Evolutionary conservation across 164 flowering plant genomes (phyloP), one percentile per base, ranked within the genome.

Genomic region (grape (Vitis vinifera)): DNA sequence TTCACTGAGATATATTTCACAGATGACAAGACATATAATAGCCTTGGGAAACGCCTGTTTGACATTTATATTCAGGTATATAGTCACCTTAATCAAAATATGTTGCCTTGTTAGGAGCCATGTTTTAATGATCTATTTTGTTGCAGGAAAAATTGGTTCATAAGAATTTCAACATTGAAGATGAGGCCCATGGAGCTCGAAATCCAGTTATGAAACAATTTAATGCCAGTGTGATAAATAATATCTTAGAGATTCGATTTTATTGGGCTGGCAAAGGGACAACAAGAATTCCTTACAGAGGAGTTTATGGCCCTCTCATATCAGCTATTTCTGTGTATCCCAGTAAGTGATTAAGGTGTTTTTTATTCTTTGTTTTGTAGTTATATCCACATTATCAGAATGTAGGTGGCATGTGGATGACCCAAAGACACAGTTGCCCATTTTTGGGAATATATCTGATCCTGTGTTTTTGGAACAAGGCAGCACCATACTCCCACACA

Each of bases 11-110:
- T 91, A 70, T 68, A 71, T 19, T 85, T 91, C 75, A 79, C 87
- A 44, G 72, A 84, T 70, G 87, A 79, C 66, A 64, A 59, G 44
- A 83, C 86, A 31, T 91, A 67, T 71, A 67, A n/a, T 29, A 87
- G 92, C 69, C 87, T 91, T 16, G 97, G 94, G 50, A 88, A 68
- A 70, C 90, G 94, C 13, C n/a, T 86, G 51, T 91, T 89, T 76
- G 89, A 90, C 72, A 73, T 91, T 55, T 87, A 84, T 69, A 74
- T 89, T 72, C 94, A 89, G 89, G 94, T 89, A 75, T 59, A 23
- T 66, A 57, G 1, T 50, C 47, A 49, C 47, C 5, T 66, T 19
- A 16, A 51, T 64, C 2, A 57, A 59, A 13, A 13, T 37, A 10
- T 15, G 30, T 1, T 51, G 61, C 29, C 6, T 59, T 58, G 7